These are phyloP conservation scores for Cladosporium phlei DNA, from an alignment of 2,329 filamentous ascomycete genomes.

Conservation along the genomic window DNA sequence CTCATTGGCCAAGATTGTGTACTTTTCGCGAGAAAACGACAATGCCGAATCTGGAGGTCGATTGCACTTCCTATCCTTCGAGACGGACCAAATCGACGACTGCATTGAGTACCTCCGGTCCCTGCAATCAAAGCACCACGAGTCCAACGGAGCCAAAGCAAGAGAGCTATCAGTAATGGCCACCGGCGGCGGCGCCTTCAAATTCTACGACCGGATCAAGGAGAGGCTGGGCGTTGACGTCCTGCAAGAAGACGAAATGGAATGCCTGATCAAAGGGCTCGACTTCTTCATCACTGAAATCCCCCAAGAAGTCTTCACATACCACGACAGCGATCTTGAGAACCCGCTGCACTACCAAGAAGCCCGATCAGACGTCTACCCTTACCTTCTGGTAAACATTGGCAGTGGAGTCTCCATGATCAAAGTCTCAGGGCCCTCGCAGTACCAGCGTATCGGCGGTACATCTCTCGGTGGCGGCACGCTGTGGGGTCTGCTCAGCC, in stretches of 20 bases:
- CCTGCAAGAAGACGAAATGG: constrained; percentile 93
- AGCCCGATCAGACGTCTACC: constrained; percentile 77
- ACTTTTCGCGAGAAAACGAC: constrained; percentile 78
- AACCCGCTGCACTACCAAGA: constrained; percentile 80
- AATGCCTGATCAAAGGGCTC: constrained; percentile 86
- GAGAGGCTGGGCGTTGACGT: constrained; percentile 82
- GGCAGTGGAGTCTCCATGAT: constrained; percentile 96
- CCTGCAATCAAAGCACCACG: constrained; percentile 75
- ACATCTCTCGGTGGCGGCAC: constrained; percentile 96
- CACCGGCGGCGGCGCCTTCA: constrained; percentile 91
- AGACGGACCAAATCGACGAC: constrained; percentile 89
- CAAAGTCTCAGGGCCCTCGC: constrained; percentile 84
- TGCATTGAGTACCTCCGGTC: constrained; percentile 89
- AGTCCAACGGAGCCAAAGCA: constrained; percentile 65
- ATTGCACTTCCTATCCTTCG: constrained; percentile 92
- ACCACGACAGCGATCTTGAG: constrained; percentile 68
- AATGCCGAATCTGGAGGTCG: constrained; percentile 70
- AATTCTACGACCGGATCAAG: constrained; percentile 89
- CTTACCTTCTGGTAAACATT: constrained; percentile 96
- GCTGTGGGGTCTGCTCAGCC: constrained; percentile 86
- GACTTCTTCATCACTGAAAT: constrained; percentile 99
- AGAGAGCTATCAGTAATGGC: constrained; percentile 79
- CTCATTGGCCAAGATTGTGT: constrained; percentile 91
- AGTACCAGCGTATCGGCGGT: constrained; percentile 86
- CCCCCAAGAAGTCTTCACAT: constrained; percentile 93